A percentile compares a stretch with the other conserved stretches of the same genome.
Evolutionary conservation across 805 yeast genomes (phyloP).

Genomic region (Saccharomycopsis sp.): DNA sequence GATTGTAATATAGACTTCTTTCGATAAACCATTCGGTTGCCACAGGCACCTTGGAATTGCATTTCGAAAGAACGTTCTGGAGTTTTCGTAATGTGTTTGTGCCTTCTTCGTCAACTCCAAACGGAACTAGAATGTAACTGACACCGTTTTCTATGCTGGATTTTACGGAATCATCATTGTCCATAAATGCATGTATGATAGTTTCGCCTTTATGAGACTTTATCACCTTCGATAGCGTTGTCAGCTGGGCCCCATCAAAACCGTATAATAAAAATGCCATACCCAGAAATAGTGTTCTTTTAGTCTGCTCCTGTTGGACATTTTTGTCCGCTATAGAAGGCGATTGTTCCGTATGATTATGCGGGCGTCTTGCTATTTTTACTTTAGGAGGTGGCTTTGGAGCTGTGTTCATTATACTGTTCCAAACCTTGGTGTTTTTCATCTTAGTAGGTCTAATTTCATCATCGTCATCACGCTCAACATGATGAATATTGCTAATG

Average conservation of each 20-base stretch:
- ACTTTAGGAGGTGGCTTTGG: not conserved
- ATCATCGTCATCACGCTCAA: conserved; percentile 10
- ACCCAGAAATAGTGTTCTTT: not conserved
- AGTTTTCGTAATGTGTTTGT: not conserved
- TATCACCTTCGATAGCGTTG: conserved; percentile 10
- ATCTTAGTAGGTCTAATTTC: conserved; percentile 15
- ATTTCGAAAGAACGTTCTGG: conserved; percentile 33
- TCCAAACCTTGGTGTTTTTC: conserved; percentile 15
- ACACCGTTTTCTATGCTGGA: not conserved
- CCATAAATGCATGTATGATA: not conserved
- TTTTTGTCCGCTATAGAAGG: not conserved
- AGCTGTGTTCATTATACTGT: conserved; percentile 11
- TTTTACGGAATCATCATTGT: not conserved
- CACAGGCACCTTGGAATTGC: conserved; percentile 30
- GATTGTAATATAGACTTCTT: conserved; percentile 55
- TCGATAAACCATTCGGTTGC: conserved; percentile 82
- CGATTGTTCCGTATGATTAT: conserved; percentile 1
- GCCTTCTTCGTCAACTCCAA: not conserved
- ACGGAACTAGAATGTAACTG: not conserved
- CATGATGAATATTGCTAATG: not conserved
- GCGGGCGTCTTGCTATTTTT: not conserved
- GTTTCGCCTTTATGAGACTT: conserved; percentile 16
- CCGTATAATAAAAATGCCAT: conserved; percentile 7
- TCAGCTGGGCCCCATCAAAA: conserved; percentile 5
- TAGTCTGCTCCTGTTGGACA: not conserved